Base-by-base conservation (phyloP, 2,329 filamentous ascomycete species). In the Cadophora malorum region DNA sequence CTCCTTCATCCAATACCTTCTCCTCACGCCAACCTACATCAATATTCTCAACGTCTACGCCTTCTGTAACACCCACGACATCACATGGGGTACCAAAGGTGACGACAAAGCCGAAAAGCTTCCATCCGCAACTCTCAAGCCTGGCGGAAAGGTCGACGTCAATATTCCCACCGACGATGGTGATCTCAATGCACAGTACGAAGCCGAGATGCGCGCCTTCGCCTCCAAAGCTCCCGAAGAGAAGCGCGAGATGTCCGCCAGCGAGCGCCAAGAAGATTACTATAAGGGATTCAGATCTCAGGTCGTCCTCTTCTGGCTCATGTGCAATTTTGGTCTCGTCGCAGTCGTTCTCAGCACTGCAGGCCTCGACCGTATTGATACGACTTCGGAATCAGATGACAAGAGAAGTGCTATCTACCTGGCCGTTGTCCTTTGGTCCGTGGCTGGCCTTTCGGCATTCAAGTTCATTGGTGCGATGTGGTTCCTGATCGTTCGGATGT, bases 21-120 rank as follows among this genome's bases (percentile, higher is more conserved):
- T 98, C 52, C 86, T 99, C 67, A 97, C 94, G 0, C 96, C 96
- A 0, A 97, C 94, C 0, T 99, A 97, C 82, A 96, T 96, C 83
- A 99, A 98, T 81, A 94, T 98, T 68, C 89, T 99, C 76, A 99
- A 98, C 83, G 96, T 99, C 67, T 99, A 98, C 81, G 95, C 95
- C 69, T 99, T 99, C 81, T 98, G 94, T 82, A 97, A 97, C 81
- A 97, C 94, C 31, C 94, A 97, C 85, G 94, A 97, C 77, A 96
- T 97, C 72, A 96, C 94, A 3, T 97, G 94, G 94, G 94, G 94
- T 76, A 99, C 96, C 52, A 99, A 98, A 81, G 96, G 96, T 75
- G 96, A 98, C 79, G 95, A 97, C 81, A 97, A 97, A 80, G 86
- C 95, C 7, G 94, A 97, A 75, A 94, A 95, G 77, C 87, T 97